These are phyloP conservation scores for Candida nonsorbophila DNA, from an alignment of 805 yeast species.

Conservation along the genomic window DNA sequence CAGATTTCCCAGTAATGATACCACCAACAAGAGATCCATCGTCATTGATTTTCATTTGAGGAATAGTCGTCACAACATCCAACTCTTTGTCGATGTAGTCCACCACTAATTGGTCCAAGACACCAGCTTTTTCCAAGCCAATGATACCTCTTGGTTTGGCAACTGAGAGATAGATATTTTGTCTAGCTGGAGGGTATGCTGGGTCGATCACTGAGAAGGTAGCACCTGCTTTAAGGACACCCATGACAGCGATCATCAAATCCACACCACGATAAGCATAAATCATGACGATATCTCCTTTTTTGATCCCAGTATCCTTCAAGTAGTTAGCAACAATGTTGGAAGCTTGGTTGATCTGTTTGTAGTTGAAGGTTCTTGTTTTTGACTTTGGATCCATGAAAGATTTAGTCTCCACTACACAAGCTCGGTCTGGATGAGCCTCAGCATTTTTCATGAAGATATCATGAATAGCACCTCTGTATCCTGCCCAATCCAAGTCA, in stretches of 20 bases:
- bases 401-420: conserved; percentile 89
- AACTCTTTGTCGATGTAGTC: conserved; percentile 72
- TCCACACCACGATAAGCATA: conserved; percentile 98
- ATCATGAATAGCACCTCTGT: conserved; percentile 94
- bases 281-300: conserved; percentile 96
- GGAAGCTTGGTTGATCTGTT: conserved; percentile 87
- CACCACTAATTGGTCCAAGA: conserved; percentile 68
- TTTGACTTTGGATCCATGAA: conserved; percentile 47
- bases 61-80: conserved; percentile 66
- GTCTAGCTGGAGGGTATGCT: conserved; percentile 98
- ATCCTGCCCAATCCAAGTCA: conserved; percentile 86
- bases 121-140: conserved; percentile 87
- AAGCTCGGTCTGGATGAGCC: conserved; percentile 76
- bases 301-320: conserved; percentile 69
- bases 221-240: conserved; percentile 97
- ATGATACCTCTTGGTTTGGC: conserved; percentile 91
- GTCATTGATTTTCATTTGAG: conserved; percentile 70
- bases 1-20: conserved; percentile 12
- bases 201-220: conserved; percentile 98
- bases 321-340: conserved; percentile 89
- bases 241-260: conserved; percentile 93
- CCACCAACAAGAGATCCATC: conserved; percentile 74
- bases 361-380: conserved; percentile 74
- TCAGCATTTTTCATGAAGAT: conserved; percentile 86
- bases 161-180: conserved; percentile 85